A percentile compares a stretch with the other conserved stretches of the same genome.
Evolutionary conservation across 768 basidiomycete species (phyloP).

Genomic region (Tricholoma matsutake): DNA sequence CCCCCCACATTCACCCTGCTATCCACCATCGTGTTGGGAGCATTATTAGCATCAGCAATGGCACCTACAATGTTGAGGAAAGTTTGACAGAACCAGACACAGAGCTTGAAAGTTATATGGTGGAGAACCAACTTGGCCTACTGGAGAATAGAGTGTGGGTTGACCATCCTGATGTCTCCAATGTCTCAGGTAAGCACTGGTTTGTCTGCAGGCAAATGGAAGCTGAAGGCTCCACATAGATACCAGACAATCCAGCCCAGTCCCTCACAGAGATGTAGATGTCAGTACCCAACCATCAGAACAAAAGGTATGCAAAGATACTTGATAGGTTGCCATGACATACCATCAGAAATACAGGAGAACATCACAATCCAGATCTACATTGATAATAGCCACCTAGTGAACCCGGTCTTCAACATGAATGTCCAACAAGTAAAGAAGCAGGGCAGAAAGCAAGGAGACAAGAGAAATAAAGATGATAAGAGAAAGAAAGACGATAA

Average conservation of each 20-base stretch:
- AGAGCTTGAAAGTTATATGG: neutral
- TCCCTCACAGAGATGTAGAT: neutral
- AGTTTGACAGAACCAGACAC: neutral
- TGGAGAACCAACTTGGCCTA: neutral
- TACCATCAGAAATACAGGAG: neutral
- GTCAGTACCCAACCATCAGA: neutral
- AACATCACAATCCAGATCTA: neutral
- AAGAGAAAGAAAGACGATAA: neutral
- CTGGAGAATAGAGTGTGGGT: neutral
- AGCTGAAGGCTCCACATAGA: neutral
- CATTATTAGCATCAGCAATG: neutral
- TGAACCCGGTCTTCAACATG: neutral
- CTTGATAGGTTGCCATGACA: neutral
- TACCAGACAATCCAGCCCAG: neutral
- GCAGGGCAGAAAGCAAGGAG: neutral
- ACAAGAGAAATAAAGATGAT: neutral
- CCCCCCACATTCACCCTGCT: neutral
- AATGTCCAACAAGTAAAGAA: neutral
- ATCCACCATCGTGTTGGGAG: neutral
- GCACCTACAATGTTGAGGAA: neutral
- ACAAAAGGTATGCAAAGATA: slow-evolving; percentile 2
- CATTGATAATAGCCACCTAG: neutral
- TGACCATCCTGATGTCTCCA: neutral
- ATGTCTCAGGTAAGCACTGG: neutral
- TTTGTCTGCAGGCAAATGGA: neutral